Evolutionary conservation across 2,329 filamentous ascomycete species (phyloP), one percentile per base, ranked within the genome.

Genomic region (Colletotrichum sp.): DNA sequence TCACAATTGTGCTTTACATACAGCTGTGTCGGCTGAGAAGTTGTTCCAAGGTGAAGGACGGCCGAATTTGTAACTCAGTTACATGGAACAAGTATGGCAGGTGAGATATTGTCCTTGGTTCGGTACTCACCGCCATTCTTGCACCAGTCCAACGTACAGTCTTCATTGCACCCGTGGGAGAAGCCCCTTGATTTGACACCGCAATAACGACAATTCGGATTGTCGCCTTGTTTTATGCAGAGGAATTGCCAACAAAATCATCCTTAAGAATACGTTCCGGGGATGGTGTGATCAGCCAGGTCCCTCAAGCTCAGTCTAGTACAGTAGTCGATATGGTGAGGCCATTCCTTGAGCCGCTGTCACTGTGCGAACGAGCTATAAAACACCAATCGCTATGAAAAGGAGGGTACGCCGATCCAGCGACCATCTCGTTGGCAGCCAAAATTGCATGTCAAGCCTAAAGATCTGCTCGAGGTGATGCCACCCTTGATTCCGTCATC

Each of bases 61-160:
- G n/a, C 10, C 44, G 12, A 52, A 52, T 8, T 7, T 13, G 44
- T 22, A 13, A 52, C 2, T 48, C 44, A 48, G 10, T 52, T 52
- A 52, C n/a, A 22, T 22, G 44, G n/a, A 52, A 8, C 13, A 52
- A 22, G 44, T 22, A 52, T 52, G n/a, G 4, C n/a, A 22, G 44
- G 22, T 24, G 12, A 24, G n/a, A 22, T 48, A 13, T 13, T 52
- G n/a, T 52, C 10, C n/a, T 13, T 22, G 44, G 44, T 24, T 24
- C 3, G 6, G n/a, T 2, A 52, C n/a, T 4, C 7, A 13, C n/a
- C 5, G n/a, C n/a, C 3, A 4, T 2, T 13, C 44, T 48, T 12
- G 44, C 44, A 22, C 6, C n/a, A 48, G 18, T 22, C 44, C 10
- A 22, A 48, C 44, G 6, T 22, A 22, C 44, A 1, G 44, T 10